Percentiles rank a stretch among this genome's conserved stretches.
These are phyloP conservation scores for Penicillium verhagenii DNA, from an alignment of 495 filamentous ascomycete species.

Conservation along the genomic window DNA sequence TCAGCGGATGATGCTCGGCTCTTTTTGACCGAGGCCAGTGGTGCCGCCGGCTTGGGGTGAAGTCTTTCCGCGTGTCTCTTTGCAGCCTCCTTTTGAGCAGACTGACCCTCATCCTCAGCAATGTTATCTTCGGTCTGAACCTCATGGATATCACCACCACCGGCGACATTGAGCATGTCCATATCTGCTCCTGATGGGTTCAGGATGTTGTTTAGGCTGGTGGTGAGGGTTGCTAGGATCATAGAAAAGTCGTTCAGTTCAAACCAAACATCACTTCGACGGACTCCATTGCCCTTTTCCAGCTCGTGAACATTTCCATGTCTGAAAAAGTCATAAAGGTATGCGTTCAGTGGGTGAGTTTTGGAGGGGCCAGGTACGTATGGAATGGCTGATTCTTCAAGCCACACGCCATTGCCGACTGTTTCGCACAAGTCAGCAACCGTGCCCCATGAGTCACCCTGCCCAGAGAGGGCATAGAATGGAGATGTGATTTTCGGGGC, in stretches of 20 bases:
- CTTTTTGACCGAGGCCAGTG: not conserved
- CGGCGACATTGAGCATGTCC: not conserved
- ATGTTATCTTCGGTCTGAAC: not conserved
- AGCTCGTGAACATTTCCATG: conserved; percentile 7
- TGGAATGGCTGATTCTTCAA: conserved; percentile 70
- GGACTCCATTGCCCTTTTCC: conserved; percentile 7
- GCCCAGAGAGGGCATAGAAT: conserved; percentile 71
- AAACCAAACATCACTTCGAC: conserved; percentile 9
- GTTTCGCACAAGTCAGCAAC: conserved; percentile 63
- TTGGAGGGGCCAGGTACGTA: conserved; percentile 57
- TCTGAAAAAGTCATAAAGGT: conserved; percentile 62
- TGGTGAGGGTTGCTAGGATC: conserved; percentile 24
- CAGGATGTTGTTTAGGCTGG: not conserved
- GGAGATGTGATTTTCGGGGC: conserved; percentile 53
- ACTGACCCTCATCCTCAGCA: not conserved
- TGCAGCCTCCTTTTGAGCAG: not conserved
- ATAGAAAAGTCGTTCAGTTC: conserved; percentile 41
- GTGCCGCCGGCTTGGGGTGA: not conserved
- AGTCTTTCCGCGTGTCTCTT: not conserved
- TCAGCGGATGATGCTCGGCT: not conserved
- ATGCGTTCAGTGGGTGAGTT: conserved; percentile 61
- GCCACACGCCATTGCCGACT: conserved; percentile 62
- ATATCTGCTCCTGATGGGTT: not conserved
- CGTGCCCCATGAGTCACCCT: conserved; percentile 57
- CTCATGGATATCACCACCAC: not conserved